Base-by-base conservation (phyloP, 148 eudicot genomes). In the Hydrangea macrophylla region DNA sequence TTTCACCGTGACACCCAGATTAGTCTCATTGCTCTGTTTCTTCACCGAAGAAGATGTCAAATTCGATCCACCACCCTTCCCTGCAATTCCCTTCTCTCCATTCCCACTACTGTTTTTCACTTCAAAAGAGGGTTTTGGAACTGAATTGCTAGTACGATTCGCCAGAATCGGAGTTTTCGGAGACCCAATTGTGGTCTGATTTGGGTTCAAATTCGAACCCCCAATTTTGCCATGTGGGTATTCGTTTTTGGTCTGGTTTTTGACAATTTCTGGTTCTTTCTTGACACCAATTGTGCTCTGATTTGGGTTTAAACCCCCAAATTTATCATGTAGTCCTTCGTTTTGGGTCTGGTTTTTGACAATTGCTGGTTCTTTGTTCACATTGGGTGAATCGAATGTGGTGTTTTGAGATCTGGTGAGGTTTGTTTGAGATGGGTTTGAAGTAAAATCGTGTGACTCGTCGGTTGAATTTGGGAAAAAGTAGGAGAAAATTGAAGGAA, bases 401-500 rank as follows among this genome's bases (percentile, higher is more conserved):
- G 55, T 15, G 44, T 55, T 35, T 2, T 68, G 79, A 50, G 82
- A 79, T 80, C 79, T 44, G 39, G 72, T 0, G n/a, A 51, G 0
- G 55, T 42, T 60, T 36, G 28, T 37, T 35, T 72, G 65, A 0
- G 66, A 15, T 20, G 64, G 58, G 0, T 18, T 42, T 40, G 72
- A 33, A 11, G 75, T 18, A 54, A 53, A 30, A 54, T 44, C 69
- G 25, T 60, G 68, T 1, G 9, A 20, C 48, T 58, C 59, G 35
- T 62, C 55, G 13, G 83, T 48, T 31, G 82, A 77, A 54, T 82
- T 75, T 0, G 87, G 82, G 56, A 75, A 85, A 51, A 80, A 69
- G 40, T 72, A 65, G 18, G 88, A 68, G 53, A 69, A 79, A 73
- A 89, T 66, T 0, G 84, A 71, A 45, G 87, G 77, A n/a, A 72